Percentiles rank a stretch among this genome's conserved stretches.
Evolutionary conservation across 2,329 filamentous ascomycete species (phyloP).

Genomic region (Neocatenulostroma microsporum): DNA sequence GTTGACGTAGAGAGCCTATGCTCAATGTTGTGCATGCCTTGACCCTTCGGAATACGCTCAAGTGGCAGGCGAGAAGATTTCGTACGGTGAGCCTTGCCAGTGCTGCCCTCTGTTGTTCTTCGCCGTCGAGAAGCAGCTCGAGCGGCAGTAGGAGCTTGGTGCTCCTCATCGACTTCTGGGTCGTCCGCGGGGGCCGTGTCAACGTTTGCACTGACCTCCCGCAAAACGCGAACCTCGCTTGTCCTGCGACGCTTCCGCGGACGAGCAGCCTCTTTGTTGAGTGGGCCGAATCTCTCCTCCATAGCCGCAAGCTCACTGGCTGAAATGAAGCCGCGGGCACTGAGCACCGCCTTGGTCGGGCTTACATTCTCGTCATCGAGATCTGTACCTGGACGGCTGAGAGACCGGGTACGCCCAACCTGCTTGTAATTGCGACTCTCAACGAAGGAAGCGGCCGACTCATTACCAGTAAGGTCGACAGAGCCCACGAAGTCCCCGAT

Average conservation of each 20-base stretch:
- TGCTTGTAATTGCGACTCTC: conserved; percentile 12
- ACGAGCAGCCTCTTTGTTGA: conserved; percentile 7
- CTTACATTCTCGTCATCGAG: conserved; percentile 9
- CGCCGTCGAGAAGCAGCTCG: conserved; percentile 13
- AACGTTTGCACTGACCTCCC: conserved; percentile 20
- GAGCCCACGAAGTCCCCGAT: conserved; percentile 25
- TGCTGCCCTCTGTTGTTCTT: conserved; percentile 14
- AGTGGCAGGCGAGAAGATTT: conserved; percentile 34
- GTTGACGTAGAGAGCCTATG: conserved; percentile 2
- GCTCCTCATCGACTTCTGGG: conserved; percentile 1
- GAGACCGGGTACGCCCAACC: neutral
- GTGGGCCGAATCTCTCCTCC: conserved; percentile 4
- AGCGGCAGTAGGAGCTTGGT: neutral
- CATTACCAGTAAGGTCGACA: conserved; percentile 7
- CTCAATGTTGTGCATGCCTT: conserved; percentile 17
- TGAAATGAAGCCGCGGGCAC: conserved; percentile 19
- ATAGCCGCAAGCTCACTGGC: conserved; percentile 22
- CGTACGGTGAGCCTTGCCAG: conserved; percentile 19
- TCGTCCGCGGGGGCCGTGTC: conserved; percentile 9
- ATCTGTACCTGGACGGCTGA: neutral
- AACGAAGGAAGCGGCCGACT: conserved; percentile 5
- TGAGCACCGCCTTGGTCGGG: conserved; percentile 4
- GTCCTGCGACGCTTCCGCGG: conserved; percentile 21
- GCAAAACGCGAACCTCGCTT: conserved; percentile 14
- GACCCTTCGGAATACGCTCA: conserved; percentile 29